Percentiles rank a stretch among this genome's conserved stretches.
phyloP scores from a whole-genome alignment of 1,284 basidiomycete species.

The Moesziomyces parantarcticus region DNA sequence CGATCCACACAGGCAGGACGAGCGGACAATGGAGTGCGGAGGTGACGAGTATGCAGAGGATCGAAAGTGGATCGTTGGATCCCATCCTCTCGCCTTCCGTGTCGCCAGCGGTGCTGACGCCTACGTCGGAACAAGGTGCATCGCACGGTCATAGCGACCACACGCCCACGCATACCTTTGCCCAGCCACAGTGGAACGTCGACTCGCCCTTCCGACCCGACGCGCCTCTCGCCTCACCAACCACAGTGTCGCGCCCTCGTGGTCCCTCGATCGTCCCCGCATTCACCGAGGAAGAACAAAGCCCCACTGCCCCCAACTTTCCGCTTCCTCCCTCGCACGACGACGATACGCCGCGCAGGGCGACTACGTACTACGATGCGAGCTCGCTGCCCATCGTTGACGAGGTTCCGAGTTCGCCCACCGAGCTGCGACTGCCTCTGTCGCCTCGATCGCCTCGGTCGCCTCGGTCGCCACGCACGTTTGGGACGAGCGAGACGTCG shows the following conservation, averaged over 20 bases:
- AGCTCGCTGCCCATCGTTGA: slow-evolving; percentile 11
- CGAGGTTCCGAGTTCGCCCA: slow-evolving; percentile 6
- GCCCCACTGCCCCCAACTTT: slow-evolving; percentile 21
- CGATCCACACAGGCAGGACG: neutral
- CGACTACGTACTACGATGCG: slow-evolving; percentile 28
- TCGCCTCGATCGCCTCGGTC: slow-evolving; percentile 5
- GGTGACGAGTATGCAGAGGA: slow-evolving; percentile 16
- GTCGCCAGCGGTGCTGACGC: slow-evolving; percentile 1
- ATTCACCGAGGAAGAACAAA: slow-evolving; percentile 11
- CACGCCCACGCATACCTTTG: neutral
- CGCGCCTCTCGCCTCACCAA: neutral
- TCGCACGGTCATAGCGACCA: slow-evolving; percentile 2
- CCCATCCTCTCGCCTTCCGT: slow-evolving; percentile 9
- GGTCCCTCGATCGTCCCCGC: no score
- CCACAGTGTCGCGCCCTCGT: neutral
- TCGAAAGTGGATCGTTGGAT: slow-evolving; percentile 27
- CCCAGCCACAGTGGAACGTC: slow-evolving; percentile 11
- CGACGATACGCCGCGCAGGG: slow-evolving; percentile 1
- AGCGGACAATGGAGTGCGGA: no score
- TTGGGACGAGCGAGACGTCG: slow-evolving; percentile 15
- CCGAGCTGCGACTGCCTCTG: neutral
- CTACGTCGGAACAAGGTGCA: slow-evolving; percentile 2
- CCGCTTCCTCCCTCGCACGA: neutral
- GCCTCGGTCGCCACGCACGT: slow-evolving; percentile 4
- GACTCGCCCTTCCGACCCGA: slow-evolving; percentile 25